Evolutionary conservation across 352 stramenopile species (phyloP), one percentile per base, ranked within the genome.

Genomic region (Globisporangium irregulare): DNA sequence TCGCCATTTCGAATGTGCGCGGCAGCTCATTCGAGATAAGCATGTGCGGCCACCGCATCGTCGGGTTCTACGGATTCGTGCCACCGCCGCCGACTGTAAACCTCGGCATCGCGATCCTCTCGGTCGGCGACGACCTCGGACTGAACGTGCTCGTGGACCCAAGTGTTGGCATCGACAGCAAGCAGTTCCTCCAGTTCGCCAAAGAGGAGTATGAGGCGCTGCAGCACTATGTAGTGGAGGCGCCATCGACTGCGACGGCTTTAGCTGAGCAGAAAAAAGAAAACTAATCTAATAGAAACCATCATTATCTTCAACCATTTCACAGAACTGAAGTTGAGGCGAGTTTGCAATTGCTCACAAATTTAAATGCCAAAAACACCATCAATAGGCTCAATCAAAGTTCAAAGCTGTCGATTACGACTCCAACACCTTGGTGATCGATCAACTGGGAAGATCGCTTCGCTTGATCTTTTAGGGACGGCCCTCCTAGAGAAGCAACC

Each of bases 71-170:
- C 53, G 86, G 81, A 9, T 94, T 94, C 62, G 79, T 93, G 58
- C 86, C 86, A 12, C 86, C 86, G n/a, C 86, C 86, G 59, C 86
- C 86, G 54, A 85, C 77, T 2, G 84, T 94, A 63, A 94, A 94
- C 66, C 73, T 94, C 18, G 86, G 86, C 50, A 75, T 94, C 24
- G 83, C 82, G 46, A 87, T 93, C 36, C 74, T 92, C 25, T 91
- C 82, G 20, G 76, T 90, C 55, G 84, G 84, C 57, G 84, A 91
- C 51, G 72, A 86, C 43, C 78, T 94, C 3, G 84, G 85, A 1
- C 73, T 92, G 20, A 93, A 92, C 59, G 85, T 91, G 51, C 76
- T 91, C 22, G 84, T 92, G 61, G 86, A 94, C 67, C 77, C 81
- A 55, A 84, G 74, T 51, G 83, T 94, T 18, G 84, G 84, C 9